Evolutionary conservation across 495 filamentous ascomycete species (phyloP), one percentile per base, ranked within the genome.

Genomic region (Hamigera avellanea): DNA sequence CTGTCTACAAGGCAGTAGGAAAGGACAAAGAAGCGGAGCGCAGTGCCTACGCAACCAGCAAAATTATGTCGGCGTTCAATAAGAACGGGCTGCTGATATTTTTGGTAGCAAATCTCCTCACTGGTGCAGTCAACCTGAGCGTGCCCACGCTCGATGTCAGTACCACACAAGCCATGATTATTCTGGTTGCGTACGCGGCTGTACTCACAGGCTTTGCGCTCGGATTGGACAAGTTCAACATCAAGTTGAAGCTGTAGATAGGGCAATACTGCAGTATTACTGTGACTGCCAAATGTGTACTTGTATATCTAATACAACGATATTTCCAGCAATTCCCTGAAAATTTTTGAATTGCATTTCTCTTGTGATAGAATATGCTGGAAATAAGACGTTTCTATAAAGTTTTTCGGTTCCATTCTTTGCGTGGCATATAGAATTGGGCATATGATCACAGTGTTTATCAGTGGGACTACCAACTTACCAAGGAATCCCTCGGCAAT

Each of bases 11-110:
- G 30, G 64, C 73, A 2, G 54, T 50, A 0, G 55, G 56, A 19
- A 60, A 59, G 31, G 52, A 56, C 18, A 49, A 40, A 1, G 69
- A 72, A 39, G 53, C 57, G 2, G 80, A 83, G 42, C 67, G 64
- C 30, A 74, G 75, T 40, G 70, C 63, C 6, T 77, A 78, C 44
- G 79, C 82, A 8, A 94, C 84, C 14, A 94, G 88, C 48, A 67
- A 56, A 28, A 70, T 96, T 19, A 53, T 99, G 31, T 59, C 74
- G 26, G 82, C 86, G 1, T 93, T 82, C 53, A 99, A 99, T 49
- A 70, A 79, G 27, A 93, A 94, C 35, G 93, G 91, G 0, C 59
- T 99, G 14, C 76, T 77, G 0, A 59, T 96, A 1, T 99, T 99
- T 55, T 57, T 99, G 37, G 47, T 86, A 15, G 86, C 93, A 3